Evolutionary conservation across 1,284 basidiomycete species (phyloP), one percentile per base, ranked within the genome.

Genomic region (Somion occarium): DNA sequence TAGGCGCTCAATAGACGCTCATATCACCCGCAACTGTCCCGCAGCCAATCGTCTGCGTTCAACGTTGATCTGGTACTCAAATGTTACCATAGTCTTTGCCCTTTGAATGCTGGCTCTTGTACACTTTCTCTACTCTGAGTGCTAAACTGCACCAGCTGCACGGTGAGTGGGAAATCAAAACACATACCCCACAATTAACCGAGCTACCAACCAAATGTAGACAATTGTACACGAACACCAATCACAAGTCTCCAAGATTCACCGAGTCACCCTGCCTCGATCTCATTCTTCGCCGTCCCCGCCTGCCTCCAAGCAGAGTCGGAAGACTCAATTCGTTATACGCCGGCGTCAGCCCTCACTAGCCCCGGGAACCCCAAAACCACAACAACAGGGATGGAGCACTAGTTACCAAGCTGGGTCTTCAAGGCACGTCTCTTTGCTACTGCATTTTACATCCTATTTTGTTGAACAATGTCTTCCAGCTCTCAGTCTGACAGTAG

Each of bases 381-480:
- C 30, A 34, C 62, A 57, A 58, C 61, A 58, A 53, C 56, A 81
- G 56, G 88, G 82, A 58, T 82, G 88, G 82, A 91, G 86, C 61
- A 89, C 88, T n/a, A 91, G 88, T 59, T 91, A 91, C 66, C 83
- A 88, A 54, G 88, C 83, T 18, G 88, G 88, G 30, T 86, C 85
- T 24, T 90, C 88, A 13, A 80, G 84, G 85, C 85, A 52, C 46
- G 69, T 62, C 11, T n/a, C 41, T 19, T 46, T 22, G 42, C 25
- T 30, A 19, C 34, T 26, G 27, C 44, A n/a, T 50, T 45, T n/a
- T n/a, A n/a, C n/a, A 7, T 34, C 15, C 30, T 7, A 34, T 7
- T 34, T 34, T 34, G 30, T 15, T 34, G 7, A 34, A 15, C 7
- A 7, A 7, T 34, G 38, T 23, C 20, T 15, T 30, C 19, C 56